Evolutionary conservation across 495 filamentous ascomycete species (phyloP).

Genomic region (Trichoderma reesei): DNA sequence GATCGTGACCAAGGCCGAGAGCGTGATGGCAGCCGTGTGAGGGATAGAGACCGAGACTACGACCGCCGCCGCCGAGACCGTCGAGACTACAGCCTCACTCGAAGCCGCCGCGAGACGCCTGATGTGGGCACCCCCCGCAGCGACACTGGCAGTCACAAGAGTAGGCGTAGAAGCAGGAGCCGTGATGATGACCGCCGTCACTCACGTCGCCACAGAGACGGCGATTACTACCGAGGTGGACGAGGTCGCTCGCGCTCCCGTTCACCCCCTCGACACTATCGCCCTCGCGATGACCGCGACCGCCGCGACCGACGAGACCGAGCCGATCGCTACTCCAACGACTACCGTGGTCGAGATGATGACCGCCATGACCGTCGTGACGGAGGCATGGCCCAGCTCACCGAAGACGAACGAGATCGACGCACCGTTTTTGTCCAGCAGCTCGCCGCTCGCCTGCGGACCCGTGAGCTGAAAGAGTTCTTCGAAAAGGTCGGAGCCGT

Average conservation of each 20-base stretch:
- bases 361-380: constrained; percentile 39
- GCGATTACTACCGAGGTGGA: constrained; percentile 66
- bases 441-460: constrained; percentile 82
- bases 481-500: constrained; percentile 96
- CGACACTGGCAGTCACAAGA: constrained; percentile 77
- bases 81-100: constrained; percentile 44
- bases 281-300: constrained; percentile 53
- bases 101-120: constrained; percentile 26
- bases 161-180: constrained; percentile 73
- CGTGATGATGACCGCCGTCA: constrained; percentile 70
- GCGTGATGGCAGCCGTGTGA: constrained; percentile 43
- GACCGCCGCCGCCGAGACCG: constrained; percentile 61
- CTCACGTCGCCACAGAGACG: constrained; percentile 70
- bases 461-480: constrained; percentile 86
- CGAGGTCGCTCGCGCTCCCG: constrained; percentile 60
- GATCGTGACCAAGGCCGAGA: constrained; percentile 25
- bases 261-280: constrained; percentile 70
- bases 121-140: constrained; percentile 57
- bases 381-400: constrained; percentile 52
- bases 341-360: constrained; percentile 45
- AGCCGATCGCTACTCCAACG: constrained; percentile 29
- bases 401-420: constrained; percentile 91
- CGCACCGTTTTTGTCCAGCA: constrained; percentile 98
- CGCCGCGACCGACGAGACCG: constrained; percentile 35
- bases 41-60: constrained; percentile 50